A percentile compares a stretch with the other conserved stretches of the same genome.
Evolutionary conservation across 768 basidiomycete species (phyloP).

Genomic region (Tulasnella sp.): DNA sequence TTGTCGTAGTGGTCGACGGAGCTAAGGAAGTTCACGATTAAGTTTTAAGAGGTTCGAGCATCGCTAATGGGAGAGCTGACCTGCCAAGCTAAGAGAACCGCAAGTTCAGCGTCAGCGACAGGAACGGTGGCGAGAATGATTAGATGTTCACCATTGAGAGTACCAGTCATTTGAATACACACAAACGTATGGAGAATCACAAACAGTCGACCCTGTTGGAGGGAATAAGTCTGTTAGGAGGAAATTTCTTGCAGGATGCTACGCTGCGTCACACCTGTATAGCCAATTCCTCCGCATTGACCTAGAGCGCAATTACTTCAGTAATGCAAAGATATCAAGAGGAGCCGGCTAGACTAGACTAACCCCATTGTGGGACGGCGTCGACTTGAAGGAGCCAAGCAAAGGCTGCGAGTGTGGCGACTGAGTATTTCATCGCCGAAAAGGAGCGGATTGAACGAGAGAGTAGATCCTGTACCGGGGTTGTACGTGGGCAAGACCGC

Average conservation of each 20-base stretch:
- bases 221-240: neutral
- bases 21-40: slow-evolving; percentile 34
- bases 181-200: slow-evolving; percentile 53
- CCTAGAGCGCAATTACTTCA: neutral
- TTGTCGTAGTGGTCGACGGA: slow-evolving; percentile 34
- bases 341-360: neutral
- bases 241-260: neutral
- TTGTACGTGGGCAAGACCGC: neutral
- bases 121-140: neutral
- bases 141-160: slow-evolving; percentile 51
- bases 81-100: neutral
- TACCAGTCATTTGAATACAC: slow-evolving; percentile 53
- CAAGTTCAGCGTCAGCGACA: neutral
- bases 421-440: slow-evolving; percentile 7
- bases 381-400: slow-evolving; percentile 5
- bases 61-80: neutral
- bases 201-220: slow-evolving; percentile 52
- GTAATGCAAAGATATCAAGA: neutral
- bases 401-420: neutral
- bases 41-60: slow-evolving; percentile 35
- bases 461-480: neutral
- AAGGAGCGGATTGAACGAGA: neutral
- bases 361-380: neutral
- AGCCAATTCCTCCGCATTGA: neutral
- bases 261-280: neutral